A percentile compares a stretch with the other conserved stretches of the same genome.
These are phyloP conservation scores for Tolypocladium inflatum DNA, from an alignment of 2,329 filamentous ascomycete genomes.

Conservation along the genomic window DNA sequence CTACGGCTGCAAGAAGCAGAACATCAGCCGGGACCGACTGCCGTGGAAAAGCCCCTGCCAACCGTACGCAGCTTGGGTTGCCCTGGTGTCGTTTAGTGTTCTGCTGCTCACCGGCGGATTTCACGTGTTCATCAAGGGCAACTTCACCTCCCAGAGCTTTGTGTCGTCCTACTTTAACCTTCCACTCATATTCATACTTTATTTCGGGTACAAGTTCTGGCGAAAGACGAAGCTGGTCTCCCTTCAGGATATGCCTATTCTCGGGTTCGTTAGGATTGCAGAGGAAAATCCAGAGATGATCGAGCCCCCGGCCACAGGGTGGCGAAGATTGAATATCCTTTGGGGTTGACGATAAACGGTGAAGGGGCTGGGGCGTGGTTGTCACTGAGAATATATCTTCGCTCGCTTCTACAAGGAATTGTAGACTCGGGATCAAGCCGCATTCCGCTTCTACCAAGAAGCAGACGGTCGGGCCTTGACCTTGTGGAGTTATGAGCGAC, in stretches of 20 bases:
- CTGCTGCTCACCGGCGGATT: slow-evolving; percentile 61
- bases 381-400: no score
- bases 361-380: no score
- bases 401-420: no score
- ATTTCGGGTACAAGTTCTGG: slow-evolving; percentile 44
- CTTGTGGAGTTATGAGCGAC: background rate
- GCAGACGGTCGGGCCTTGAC: no score
- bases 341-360: slow-evolving; percentile 4
- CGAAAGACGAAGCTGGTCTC: slow-evolving; percentile 8
- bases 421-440: no score
- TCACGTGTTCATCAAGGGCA: slow-evolving; percentile 53
- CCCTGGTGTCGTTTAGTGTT: slow-evolving; percentile 43
- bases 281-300: slow-evolving; percentile 3
- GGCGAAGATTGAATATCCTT: slow-evolving; percentile 9
- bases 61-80: slow-evolving; percentile 50
- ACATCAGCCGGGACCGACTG: slow-evolving; percentile 31
- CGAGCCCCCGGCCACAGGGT: slow-evolving; percentile 4
- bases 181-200: slow-evolving; percentile 44
- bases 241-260: slow-evolving; percentile 10
- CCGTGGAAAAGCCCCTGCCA: slow-evolving; percentile 37
- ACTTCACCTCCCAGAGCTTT: slow-evolving; percentile 52
- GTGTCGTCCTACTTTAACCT: slow-evolving; percentile 48
- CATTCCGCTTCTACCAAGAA: background rate
- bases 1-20: slow-evolving; percentile 37
- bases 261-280: slow-evolving; percentile 8